These are phyloP conservation scores for Collybiopsis confluens DNA, from an alignment of 768 basidiomycete genomes.

Conservation along the genomic window DNA sequence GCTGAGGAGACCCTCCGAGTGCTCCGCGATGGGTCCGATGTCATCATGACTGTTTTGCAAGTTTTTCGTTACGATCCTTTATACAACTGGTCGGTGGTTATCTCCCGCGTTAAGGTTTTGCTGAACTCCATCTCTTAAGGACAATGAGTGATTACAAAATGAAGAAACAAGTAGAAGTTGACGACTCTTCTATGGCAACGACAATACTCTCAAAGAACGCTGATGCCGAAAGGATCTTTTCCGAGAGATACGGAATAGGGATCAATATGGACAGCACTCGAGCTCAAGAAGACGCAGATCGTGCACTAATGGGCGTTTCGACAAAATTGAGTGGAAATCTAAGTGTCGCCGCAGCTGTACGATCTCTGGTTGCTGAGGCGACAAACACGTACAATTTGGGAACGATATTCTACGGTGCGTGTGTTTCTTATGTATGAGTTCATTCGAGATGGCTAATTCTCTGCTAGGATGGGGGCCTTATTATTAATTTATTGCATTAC, in stretches of 20 bases:
- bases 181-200: conserved; percentile 20
- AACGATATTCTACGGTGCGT: conserved; percentile 71
- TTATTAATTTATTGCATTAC: not conserved
- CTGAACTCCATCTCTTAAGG: conserved; percentile 48
- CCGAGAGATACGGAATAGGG: conserved; percentile 41
- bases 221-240: conserved; percentile 11
- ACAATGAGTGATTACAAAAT: conserved; percentile 71
- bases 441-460: not conserved
- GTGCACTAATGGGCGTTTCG: conserved; percentile 75
- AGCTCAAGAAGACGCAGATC: conserved; percentile 85
- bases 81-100: conserved; percentile 80
- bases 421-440: not conserved
- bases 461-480: conserved; percentile 29
- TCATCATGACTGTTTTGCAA: conserved; percentile 92
- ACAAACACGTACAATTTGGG: conserved; percentile 73
- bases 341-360: conserved; percentile 91
- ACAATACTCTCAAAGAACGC: conserved; percentile 17
- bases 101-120: too few relatives aligned
- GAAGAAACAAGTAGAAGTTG: conserved; percentile 56
- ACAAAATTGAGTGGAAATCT: conserved; percentile 80
- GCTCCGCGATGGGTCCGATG: conserved; percentile 75
- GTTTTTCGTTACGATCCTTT: conserved; percentile 97
- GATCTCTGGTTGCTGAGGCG: conserved; percentile 87
- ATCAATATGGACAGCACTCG: conserved; percentile 63
- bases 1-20: conserved; percentile 94